Conservation (phyloP, 208 protist species). For the Vickermania spadyakhi region DNA sequence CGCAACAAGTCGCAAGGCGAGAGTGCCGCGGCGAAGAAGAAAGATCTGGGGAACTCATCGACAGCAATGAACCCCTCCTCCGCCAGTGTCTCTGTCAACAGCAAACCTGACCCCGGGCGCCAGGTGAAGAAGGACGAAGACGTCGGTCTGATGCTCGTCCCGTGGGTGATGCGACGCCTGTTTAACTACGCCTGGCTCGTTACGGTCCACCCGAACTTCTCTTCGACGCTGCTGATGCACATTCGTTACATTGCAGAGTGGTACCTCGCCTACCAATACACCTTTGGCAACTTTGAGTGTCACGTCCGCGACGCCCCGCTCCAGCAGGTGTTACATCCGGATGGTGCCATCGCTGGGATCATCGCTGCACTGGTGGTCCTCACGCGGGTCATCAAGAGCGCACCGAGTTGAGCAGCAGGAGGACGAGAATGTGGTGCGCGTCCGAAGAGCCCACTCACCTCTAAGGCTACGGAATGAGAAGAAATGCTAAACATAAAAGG, state of each 20-base stretch:
- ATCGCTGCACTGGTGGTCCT: constrained; percentile 58
- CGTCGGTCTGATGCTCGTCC: constrained; percentile 50
- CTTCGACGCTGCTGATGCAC: constrained; percentile 59
- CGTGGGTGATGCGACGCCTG: constrained; percentile 59
- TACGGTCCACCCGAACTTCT: constrained; percentile 61
- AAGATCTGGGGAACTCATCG: neutral
- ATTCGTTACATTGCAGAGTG: constrained; percentile 70
- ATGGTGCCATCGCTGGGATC: constrained; percentile 50
- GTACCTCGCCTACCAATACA: constrained; percentile 75
- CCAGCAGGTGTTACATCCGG: constrained; percentile 34
- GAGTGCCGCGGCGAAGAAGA: neutral
- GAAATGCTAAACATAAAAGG: too few relatives aligned
- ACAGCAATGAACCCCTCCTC: neutral
- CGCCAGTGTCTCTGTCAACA: neutral
- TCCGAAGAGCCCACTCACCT: too few relatives aligned
- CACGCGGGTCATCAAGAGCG: constrained; percentile 61
- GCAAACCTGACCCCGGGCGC: neutral
- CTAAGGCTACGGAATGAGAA: too few relatives aligned
- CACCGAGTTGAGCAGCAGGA: constrained; percentile 24
- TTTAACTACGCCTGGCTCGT: constrained; percentile 80
- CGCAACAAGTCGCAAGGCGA: neutral
- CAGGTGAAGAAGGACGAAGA: constrained; percentile 3
- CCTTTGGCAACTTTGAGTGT: constrained; percentile 62
- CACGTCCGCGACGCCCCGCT: constrained; percentile 44
- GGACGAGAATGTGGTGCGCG: neutral